Conservation (phyloP, 1,284 basidiomycete genomes). For the Bjerkandera adusta region DNA sequence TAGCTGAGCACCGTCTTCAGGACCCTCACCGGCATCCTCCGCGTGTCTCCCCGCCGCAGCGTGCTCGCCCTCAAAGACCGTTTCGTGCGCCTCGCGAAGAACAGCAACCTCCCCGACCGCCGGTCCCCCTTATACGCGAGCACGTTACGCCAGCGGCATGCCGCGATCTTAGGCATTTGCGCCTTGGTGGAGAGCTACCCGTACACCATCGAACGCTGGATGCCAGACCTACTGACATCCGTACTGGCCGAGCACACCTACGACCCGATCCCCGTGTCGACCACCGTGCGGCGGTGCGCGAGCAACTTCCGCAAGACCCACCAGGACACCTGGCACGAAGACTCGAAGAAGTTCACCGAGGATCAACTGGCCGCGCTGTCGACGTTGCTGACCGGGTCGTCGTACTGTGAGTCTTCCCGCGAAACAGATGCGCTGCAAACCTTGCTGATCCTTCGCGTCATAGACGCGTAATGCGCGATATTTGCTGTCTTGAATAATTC, state of each 20-base stretch:
- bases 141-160: conserved; percentile 71
- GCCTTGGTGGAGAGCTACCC: conserved; percentile 82
- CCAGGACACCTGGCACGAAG: conserved; percentile 85
- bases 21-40: conserved; percentile 78
- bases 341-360: conserved; percentile 71
- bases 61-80: conserved; percentile 71
- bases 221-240: conserved; percentile 71
- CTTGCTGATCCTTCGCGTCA: not conserved
- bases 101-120: conserved; percentile 55
- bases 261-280: conserved; percentile 79
- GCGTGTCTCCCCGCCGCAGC: conserved; percentile 75
- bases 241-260: conserved; percentile 80
- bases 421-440: conserved; percentile 2
- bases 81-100: conserved; percentile 64
- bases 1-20: conserved; percentile 32
- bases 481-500: no score
- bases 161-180: conserved; percentile 76
- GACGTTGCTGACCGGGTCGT: conserved; percentile 70
- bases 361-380: conserved; percentile 71
- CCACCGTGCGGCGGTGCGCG: conserved; percentile 70
- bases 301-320: conserved; percentile 77
- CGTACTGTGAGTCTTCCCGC: conserved; percentile 54
- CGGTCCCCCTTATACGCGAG: conserved; percentile 57
- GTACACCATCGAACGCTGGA: conserved; percentile 85
- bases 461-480: conserved; percentile 18